phyloP scores from a whole-genome alignment of 768 basidiomycete genomes.

The Pleurotus citrinopileatus region DNA sequence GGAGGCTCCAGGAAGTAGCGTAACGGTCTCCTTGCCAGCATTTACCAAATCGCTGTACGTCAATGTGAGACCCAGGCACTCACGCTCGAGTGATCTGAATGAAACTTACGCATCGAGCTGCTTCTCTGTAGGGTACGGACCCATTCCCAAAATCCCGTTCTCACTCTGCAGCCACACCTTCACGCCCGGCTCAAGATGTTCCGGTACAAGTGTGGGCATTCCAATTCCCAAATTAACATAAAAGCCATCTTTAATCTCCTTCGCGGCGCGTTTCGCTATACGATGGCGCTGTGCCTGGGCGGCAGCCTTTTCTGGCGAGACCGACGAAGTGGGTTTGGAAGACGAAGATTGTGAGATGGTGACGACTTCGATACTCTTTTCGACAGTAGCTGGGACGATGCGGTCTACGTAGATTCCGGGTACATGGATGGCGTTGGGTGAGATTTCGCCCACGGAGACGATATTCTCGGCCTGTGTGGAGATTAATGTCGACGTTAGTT shows the following conservation, averaged over 20 bases:
- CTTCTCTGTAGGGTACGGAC: conserved; percentile 82
- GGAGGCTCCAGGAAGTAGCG: conserved; percentile 87
- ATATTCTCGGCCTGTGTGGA: conserved; percentile 78
- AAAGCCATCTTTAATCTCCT: conserved; percentile 85
- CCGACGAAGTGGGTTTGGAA: conserved; percentile 41
- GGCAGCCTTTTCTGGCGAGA: conserved; percentile 48
- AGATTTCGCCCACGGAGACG: conserved; percentile 77
- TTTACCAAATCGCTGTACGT: conserved; percentile 79
- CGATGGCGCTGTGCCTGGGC: conserved; percentile 59
- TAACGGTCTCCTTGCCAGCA: conserved; percentile 93
- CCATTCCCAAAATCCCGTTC: conserved; percentile 88
- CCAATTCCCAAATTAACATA: conserved; percentile 90
- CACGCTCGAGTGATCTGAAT: neutral
- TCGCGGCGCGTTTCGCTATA: conserved; percentile 85
- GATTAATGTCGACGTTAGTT: neutral
- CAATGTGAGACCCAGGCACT: neutral
- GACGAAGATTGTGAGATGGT: conserved; percentile 58
- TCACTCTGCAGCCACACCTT: conserved; percentile 91
- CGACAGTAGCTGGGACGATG: conserved; percentile 72
- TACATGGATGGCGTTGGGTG: conserved; percentile 78
- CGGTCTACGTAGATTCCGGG: conserved; percentile 89
- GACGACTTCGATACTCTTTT: conserved; percentile 75
- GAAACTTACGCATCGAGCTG: conserved; percentile 73
- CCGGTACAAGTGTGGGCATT: conserved; percentile 88
- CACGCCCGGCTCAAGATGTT: conserved; percentile 68